Evolutionary conservation across 2,329 filamentous ascomycete genomes (phyloP), one percentile per base, ranked within the genome.

Genomic region (Thielaviopsis punctulata): DNA sequence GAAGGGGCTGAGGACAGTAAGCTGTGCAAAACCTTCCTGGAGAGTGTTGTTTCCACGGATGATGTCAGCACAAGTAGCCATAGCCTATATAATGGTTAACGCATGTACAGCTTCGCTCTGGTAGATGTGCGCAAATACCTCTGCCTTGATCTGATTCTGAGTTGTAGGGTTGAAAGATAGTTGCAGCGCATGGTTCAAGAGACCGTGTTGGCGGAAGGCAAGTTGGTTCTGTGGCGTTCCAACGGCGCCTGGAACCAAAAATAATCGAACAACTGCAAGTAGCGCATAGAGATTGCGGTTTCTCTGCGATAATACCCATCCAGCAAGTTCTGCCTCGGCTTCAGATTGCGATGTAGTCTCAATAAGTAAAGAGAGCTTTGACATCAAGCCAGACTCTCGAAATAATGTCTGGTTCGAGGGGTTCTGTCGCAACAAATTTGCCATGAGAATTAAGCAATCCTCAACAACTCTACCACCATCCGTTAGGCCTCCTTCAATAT

Each of bases 241-340:
- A 48, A 81, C 71, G 27, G 86, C 86, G n/a, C 90, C 88, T 36
- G 77, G 74, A 7, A 84, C 77, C 21, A 98, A 71, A 62, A 98
- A 95, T 54, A 96, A 72, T 59, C 88, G 82, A 55, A 95, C 73
- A 19, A 98, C 82, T 39, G 85, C 86, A 47, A 96, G 70, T 43
- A 95, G 73, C 41, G 90, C 92, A 73, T 92, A 95, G 10, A 94
- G 73, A 61, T 95, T 96, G 62, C 92, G 87, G 63, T 92, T 89
- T 54, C 80, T 78, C 61, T 93, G 85, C 19, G 79, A 75, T 60
- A 84, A 76, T 15, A 80, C 80, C 85, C 86, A 94, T 22, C 77
- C 73, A 12, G 82, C 82, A 52, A 85, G 72, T 56, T 81, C 77
- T 48, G 73, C 71, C 21, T 55, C 49, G 12, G 57, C 52, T 22